Evolutionary conservation across 768 basidiomycete species (phyloP).

Genomic region (Trametes sanguinea): DNA sequence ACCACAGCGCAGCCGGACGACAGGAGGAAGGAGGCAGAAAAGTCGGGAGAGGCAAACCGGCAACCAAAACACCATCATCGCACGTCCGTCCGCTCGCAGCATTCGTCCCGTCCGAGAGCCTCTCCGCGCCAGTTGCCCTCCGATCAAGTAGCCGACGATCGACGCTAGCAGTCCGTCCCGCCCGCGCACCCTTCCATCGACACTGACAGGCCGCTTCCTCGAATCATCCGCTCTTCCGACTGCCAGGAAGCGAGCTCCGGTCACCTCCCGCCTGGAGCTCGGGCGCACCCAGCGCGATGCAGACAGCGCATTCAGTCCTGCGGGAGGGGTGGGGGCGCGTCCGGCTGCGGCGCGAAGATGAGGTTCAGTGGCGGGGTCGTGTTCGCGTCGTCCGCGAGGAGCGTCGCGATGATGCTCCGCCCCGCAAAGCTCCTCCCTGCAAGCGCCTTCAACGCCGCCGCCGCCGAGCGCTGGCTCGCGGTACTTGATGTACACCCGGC

Average conservation of each 20-base stretch:
- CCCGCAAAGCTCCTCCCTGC: conserved; percentile 90
- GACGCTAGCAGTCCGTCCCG: background rate
- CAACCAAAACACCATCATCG: conserved; percentile 2
- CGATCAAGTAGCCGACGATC: conserved; percentile 17
- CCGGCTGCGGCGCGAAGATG: conserved; percentile 84
- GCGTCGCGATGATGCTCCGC: conserved; percentile 82
- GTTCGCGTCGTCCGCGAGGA: conserved; percentile 81
- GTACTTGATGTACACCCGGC: conserved; percentile 95
- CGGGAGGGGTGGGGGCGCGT: conserved; percentile 78
- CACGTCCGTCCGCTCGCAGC: background rate
- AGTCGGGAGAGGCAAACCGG: background rate
- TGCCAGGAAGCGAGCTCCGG: no score
- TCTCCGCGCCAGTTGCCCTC: background rate
- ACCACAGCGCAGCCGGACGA: background rate
- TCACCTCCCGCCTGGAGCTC: background rate
- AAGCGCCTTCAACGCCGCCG: conserved; percentile 76
- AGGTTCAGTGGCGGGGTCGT: conserved; percentile 80
- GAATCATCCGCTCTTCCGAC: background rate
- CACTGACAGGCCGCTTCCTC: background rate
- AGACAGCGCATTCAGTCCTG: conserved; percentile 23
- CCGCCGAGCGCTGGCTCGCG: conserved; percentile 58
- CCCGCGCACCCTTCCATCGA: background rate
- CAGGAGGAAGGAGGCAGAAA: background rate
- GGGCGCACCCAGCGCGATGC: background rate
- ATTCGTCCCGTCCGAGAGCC: background rate